A percentile compares a stretch with the other conserved stretches of the same genome.
Evolutionary conservation across 306 rosid genomes (phyloP).

Genomic region (Oemleria cerasiformis): DNA sequence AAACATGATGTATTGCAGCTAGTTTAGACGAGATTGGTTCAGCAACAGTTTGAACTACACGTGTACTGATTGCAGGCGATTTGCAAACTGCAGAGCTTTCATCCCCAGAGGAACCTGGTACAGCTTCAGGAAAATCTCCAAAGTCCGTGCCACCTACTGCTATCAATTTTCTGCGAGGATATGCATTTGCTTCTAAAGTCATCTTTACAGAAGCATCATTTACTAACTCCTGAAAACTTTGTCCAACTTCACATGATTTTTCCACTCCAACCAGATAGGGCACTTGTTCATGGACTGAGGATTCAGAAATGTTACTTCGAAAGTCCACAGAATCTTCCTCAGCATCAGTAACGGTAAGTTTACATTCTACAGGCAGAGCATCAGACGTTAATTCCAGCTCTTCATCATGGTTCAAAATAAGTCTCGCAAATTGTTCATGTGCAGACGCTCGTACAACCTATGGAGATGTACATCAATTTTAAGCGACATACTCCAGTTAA

Average conservation of each 20-base stretch:
- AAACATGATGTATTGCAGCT: conserved; percentile 96
- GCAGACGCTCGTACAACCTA: conserved; percentile 97
- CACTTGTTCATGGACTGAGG: conserved; percentile 34
- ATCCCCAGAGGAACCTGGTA: conserved; percentile 30
- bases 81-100: conserved; percentile 40
- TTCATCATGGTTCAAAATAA: conserved; percentile 71
- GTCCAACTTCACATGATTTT: conserved; percentile 39
- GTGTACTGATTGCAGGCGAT: conserved; percentile 54
- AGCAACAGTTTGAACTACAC: conserved; percentile 73
- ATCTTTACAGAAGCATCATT: conserved; percentile 46
- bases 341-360: conserved; percentile 57
- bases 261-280: conserved; percentile 38
- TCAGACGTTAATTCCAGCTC: conserved; percentile 69
- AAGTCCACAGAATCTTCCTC: conserved; percentile 63
- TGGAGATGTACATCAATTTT: conserved; percentile 25
- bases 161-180: conserved; percentile 37
- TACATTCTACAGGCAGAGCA: conserved; percentile 60
- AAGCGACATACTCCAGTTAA: too few species aligned
- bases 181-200: conserved; percentile 42
- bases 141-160: conserved; percentile 34
- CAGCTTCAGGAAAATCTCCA: conserved; percentile 36
- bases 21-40: conserved; percentile 92
- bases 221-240: conserved; percentile 34
- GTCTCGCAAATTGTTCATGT: conserved; percentile 96
- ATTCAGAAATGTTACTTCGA: conserved; percentile 50